phyloP scores from a whole-genome alignment of 2,329 filamentous ascomycete species.

The Phaeosphaeria sp. region DNA sequence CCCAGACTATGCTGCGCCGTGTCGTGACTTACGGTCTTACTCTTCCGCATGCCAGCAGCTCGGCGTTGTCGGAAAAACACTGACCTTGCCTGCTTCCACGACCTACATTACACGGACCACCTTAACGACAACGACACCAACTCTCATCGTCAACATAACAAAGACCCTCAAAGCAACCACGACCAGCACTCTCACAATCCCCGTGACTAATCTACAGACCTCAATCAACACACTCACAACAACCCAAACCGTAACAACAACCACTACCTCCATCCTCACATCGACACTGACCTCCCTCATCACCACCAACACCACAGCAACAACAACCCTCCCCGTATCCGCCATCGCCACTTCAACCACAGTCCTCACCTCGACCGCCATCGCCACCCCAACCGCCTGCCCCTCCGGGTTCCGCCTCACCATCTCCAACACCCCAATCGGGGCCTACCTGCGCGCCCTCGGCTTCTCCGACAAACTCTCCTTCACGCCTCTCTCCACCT shows the following conservation, averaged over 20 bases:
- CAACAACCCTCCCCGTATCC: not conserved
- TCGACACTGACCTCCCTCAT: not conserved
- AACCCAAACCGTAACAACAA: not conserved
- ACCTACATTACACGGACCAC: not conserved
- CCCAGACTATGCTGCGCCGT: not conserved
- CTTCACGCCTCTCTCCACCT: not conserved
- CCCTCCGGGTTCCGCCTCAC: not conserved
- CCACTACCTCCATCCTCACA: conserved; percentile 1
- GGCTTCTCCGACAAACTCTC: conserved; percentile 2
- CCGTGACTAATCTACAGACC: not conserved
- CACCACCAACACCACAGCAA: not conserved
- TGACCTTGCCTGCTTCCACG: not conserved
- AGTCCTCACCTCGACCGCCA: not conserved
- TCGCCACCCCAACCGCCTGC: not conserved
- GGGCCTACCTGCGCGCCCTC: conserved; percentile 2
- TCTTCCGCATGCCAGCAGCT: not conserved
- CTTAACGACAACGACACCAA: not conserved
- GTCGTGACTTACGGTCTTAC: not conserved
- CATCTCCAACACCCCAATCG: not conserved
- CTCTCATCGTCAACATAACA: not conserved
- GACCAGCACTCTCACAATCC: not conserved
- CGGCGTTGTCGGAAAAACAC: not conserved
- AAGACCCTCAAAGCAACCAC: not conserved
- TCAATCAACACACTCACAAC: not conserved
- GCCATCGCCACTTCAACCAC: not conserved